phyloP scores from a whole-genome alignment of 2,329 filamentous ascomycete genomes.

The Hypoxylon sp. region DNA sequence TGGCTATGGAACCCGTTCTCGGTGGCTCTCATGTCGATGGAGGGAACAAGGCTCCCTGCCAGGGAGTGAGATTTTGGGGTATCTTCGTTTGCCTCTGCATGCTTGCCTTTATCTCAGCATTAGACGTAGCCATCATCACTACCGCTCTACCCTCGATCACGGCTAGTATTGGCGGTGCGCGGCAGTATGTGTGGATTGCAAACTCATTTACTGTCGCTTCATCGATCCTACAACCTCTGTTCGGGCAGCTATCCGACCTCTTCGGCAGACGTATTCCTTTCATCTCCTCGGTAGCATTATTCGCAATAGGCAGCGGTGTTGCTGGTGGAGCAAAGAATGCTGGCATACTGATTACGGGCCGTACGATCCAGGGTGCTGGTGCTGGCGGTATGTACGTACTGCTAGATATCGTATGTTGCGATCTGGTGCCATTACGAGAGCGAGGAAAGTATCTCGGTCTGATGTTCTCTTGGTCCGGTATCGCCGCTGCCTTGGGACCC shows the following conservation, averaged over 20 bases:
- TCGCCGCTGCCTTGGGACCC: slow-evolving; percentile 3
- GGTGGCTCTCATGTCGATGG: too few species aligned
- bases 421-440: slow-evolving; percentile 57
- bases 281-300: slow-evolving; percentile 57
- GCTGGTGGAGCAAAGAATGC: slow-evolving; percentile 58
- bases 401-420: slow-evolving; percentile 63
- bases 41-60: too few species aligned
- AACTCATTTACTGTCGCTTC: slow-evolving; percentile 41
- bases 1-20: too few species aligned
- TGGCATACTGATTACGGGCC: slow-evolving; percentile 60
- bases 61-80: too few species aligned
- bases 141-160: slow-evolving; percentile 2
- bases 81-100: too few species aligned
- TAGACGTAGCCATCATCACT: slow-evolving; percentile 4
- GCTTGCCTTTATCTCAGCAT: slow-evolving; percentile 8
- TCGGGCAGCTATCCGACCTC: slow-evolving; percentile 62
- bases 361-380: slow-evolving; percentile 60
- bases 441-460: slow-evolving; percentile 7
- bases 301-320: slow-evolving; percentile 63
- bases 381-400: slow-evolving; percentile 54
- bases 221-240: slow-evolving; percentile 61
- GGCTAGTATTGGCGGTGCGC: background rate
- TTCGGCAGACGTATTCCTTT: slow-evolving; percentile 61
- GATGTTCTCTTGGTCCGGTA: background rate
- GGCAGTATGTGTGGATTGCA: slow-evolving; percentile 40